Evolutionary conservation across 352 stramenopile genomes (phyloP), one percentile per base, ranked within the genome.

Genomic region (Globisporangium paroecandrum): DNA sequence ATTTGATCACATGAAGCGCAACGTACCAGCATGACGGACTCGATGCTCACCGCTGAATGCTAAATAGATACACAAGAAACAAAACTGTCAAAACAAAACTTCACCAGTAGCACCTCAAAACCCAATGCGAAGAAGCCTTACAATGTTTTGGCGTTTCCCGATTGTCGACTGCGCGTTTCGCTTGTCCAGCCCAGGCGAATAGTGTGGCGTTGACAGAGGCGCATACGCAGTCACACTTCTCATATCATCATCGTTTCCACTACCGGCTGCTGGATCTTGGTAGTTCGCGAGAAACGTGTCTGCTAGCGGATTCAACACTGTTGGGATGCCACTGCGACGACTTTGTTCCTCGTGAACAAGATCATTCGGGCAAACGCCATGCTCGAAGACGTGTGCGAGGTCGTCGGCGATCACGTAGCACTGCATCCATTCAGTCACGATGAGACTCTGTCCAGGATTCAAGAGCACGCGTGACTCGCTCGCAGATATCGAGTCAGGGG

Each of bases 351-450:
- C 79, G 36, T 75, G 57, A 3, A 49, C 85, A 27, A 79, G 41
- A 60, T 87, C 76, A 6, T 85, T 77, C 0, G 74, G 63, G 49
- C 82, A 90, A 64, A 93, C 82, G 5, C 77, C 77, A 51, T 82
- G 77, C 38, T 86, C 71, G 25, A 85, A 82, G 3, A 94, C 81
- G 47, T 89, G 80, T 9, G 77, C 81, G 22, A 92, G 72, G 43
- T 95, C 88, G 58, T 95, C 88, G 2, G 88, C 88, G 32, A 95
- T 89, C n/a, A 92, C 89, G 69, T 93, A 95, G 55, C 83, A 93
- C 68, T 91, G 81, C 69, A 90, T 92, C 78, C 81, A 88, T 64
- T 91, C 83, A 1, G 77, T 81, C 77, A 94, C 80, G 59, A 90
- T 77, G 22, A 95, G 74, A 68, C 85, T 93, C 27, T 76, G 66